Percentiles rank a stretch among this genome's conserved stretches.
Evolutionary conservation across 192 early-diverging fungal genomes (phyloP).

Genomic region (Entomortierella lignicola): DNA sequence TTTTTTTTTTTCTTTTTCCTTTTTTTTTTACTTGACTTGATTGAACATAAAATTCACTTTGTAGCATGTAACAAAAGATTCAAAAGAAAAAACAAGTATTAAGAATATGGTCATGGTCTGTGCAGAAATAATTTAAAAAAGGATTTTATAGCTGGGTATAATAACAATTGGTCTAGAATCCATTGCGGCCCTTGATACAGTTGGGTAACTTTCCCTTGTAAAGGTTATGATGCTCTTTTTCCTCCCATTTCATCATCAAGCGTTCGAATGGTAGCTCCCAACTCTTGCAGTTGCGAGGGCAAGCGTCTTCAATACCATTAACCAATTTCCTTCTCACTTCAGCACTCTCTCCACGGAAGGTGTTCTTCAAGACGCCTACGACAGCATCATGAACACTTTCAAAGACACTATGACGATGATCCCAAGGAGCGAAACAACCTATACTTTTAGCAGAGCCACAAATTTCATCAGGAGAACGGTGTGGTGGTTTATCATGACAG

Average conservation of each 20-base stretch:
- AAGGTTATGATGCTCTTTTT: conserved; percentile 11
- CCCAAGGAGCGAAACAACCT: conserved; percentile 28
- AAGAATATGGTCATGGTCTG: too few relatives aligned
- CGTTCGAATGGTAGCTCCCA: conserved; percentile 25
- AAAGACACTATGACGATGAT: conserved; percentile 10
- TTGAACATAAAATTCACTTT: too few relatives aligned
- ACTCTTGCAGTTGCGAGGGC: conserved; percentile 1
- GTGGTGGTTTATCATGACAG: conserved; percentile 22
- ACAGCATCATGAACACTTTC: conserved; percentile 10
- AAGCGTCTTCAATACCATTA: not conserved
- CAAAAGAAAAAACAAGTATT: too few relatives aligned
- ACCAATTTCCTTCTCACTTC: conserved; percentile 6
- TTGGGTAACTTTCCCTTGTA: conserved; percentile 17
- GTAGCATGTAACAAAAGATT: too few relatives aligned
- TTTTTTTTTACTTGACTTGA: too few relatives aligned
- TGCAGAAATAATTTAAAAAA: too few relatives aligned
- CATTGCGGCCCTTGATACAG: conserved; percentile 14
- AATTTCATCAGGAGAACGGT: conserved; percentile 24
- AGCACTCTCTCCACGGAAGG: not conserved
- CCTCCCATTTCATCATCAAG: conserved; percentile 30
- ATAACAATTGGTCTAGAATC: not conserved
- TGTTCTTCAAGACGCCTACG: not conserved
- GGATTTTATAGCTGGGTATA: too few relatives aligned
- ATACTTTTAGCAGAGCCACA: conserved; percentile 36
- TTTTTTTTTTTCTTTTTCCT: not conserved